Evolutionary conservation across 306 rosid genomes (phyloP).

Genomic region (Inga laurina): DNA sequence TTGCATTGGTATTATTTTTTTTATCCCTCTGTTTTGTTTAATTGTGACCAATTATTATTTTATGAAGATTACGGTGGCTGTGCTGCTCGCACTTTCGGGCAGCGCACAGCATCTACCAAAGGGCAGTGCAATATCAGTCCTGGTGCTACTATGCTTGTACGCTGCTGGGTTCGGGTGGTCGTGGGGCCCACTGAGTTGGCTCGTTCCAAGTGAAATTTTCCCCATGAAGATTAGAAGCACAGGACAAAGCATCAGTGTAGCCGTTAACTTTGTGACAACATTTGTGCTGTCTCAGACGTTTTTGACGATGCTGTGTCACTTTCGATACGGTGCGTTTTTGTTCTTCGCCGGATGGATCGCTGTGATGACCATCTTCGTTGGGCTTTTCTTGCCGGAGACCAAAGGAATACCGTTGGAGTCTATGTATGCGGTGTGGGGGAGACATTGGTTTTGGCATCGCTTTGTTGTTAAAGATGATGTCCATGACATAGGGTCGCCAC

Average conservation of each 20-base stretch:
- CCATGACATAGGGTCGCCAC: not conserved
- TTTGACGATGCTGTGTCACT: conserved; percentile 69
- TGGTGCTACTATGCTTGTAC: conserved; percentile 55
- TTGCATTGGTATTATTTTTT: too few relatives aligned
- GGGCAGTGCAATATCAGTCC: conserved; percentile 39
- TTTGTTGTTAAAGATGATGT: conserved; percentile 30
- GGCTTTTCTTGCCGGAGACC: conserved; percentile 67
- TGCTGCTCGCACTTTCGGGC: conserved; percentile 38
- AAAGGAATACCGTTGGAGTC: conserved; percentile 64
- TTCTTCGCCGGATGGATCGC: conserved; percentile 64
- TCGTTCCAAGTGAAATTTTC: conserved; percentile 69
- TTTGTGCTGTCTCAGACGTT: conserved; percentile 71
- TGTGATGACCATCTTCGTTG: conserved; percentile 51
- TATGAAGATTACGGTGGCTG: conserved; percentile 49
- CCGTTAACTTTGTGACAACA: conserved; percentile 45
- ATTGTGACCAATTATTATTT: not conserved
- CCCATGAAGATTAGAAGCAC: conserved; percentile 59
- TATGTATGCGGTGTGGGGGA: conserved; percentile 46
- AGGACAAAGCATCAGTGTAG: conserved; percentile 64
- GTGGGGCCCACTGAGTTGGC: conserved; percentile 78
- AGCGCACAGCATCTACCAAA: conserved; percentile 45
- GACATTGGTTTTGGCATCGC: conserved; percentile 68
- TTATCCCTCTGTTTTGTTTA: not conserved
- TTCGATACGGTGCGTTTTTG: conserved; percentile 62
- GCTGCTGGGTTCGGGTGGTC: conserved; percentile 74